Evolutionary conservation across 148 eudicot genomes (phyloP).

Genomic region (Spergularia bocconei): DNA sequence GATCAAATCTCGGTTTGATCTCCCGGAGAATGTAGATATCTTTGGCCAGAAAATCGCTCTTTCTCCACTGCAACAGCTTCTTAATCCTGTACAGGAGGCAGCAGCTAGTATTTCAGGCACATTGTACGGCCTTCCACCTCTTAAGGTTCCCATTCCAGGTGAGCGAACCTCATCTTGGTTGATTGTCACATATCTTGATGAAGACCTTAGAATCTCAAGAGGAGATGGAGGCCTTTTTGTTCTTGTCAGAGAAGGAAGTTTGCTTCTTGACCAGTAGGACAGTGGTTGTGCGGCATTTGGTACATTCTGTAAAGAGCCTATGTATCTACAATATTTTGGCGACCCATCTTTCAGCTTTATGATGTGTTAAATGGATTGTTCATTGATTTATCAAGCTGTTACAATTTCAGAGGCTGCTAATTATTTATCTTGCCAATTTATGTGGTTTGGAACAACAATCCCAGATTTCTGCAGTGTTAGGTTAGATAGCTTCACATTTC

Average conservation of each 20-base stretch:
- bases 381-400: not conserved
- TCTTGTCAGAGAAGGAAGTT: conserved; percentile 87
- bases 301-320: conserved; percentile 27
- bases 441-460: conserved; percentile 1
- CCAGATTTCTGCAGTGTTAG: not conserved
- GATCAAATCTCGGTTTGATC: conserved; percentile 68
- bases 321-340: not conserved
- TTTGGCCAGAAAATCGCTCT: conserved; percentile 76
- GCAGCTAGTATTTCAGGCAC: conserved; percentile 51
- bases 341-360: not conserved
- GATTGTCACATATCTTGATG: conserved; percentile 75
- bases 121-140: conserved; percentile 67
- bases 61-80: conserved; percentile 70
- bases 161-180: conserved; percentile 82
- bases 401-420: not conserved
- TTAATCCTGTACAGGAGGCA: conserved; percentile 71
- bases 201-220: conserved; percentile 83
- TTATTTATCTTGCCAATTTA: not conserved
- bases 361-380: not conserved
- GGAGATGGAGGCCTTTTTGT: conserved; percentile 98
- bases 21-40: conserved; percentile 68
- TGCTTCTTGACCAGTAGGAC: conserved; percentile 55
- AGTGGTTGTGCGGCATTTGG: conserved; percentile 5
- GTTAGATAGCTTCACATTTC: not conserved
- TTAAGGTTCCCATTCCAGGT: conserved; percentile 75